phyloP scores from a whole-genome alignment of 371 early-diverging fungal species.

The Circinella umbellata region DNA sequence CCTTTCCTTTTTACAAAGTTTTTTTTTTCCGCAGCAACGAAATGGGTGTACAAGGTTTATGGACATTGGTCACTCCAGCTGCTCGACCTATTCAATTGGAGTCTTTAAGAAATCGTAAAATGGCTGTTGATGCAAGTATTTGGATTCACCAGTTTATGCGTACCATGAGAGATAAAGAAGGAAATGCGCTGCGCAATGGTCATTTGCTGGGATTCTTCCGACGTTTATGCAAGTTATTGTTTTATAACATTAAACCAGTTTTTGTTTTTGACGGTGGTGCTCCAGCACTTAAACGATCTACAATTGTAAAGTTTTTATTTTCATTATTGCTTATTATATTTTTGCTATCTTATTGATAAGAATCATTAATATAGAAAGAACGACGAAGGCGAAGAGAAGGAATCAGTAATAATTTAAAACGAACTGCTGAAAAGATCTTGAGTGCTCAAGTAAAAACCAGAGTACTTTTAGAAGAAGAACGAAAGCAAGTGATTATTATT shows the following conservation, averaged over 20 bases:
- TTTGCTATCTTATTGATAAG: not conserved
- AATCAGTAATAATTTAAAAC: constrained; percentile 56
- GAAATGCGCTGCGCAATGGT: constrained; percentile 80
- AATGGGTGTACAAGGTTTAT: constrained; percentile 98
- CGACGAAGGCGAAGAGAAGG: constrained; percentile 60
- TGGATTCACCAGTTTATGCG: constrained; percentile 97
- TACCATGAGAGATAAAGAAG: constrained; percentile 89
- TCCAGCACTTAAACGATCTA: constrained; percentile 82
- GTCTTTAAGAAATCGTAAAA: constrained; percentile 67
- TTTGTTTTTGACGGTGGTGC: constrained; percentile 97
- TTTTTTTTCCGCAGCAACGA: constrained; percentile 2
- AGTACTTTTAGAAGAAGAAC: constrained; percentile 56
- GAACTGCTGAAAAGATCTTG: constrained; percentile 85
- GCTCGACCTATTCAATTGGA: constrained; percentile 84
- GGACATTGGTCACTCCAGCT: constrained; percentile 88
- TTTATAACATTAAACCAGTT: constrained; percentile 89
- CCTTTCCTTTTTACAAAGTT: not conserved
- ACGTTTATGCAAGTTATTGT: constrained; percentile 92
- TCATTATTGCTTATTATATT: not conserved
- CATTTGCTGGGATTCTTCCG: constrained; percentile 94
- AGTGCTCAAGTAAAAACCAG: constrained; percentile 75
- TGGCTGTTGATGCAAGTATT: constrained; percentile 96
- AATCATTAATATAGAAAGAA: constrained; percentile 46
- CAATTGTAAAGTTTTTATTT: constrained; percentile 57
- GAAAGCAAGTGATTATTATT: constrained; percentile 35